Conservation (phyloP, 148 eudicot species). For the Chenopodium formosanum region DNA sequence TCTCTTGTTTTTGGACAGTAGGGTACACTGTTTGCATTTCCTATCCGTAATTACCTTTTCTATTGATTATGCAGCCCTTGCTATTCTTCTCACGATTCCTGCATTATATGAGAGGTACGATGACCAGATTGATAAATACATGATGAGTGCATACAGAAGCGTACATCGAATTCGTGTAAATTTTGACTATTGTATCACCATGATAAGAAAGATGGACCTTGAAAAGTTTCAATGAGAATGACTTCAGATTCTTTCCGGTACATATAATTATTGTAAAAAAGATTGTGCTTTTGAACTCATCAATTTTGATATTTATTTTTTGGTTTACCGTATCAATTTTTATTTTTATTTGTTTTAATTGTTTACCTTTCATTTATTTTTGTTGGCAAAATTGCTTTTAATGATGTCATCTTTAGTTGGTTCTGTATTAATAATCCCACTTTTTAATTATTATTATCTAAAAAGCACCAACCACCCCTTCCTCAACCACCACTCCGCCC, state of each 20-base stretch:
- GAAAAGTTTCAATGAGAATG: conserved; percentile 54
- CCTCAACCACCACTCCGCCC: no score
- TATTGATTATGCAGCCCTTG: conserved; percentile 46
- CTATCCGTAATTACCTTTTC: not conserved
- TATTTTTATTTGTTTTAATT: not conserved
- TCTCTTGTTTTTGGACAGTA: not conserved
- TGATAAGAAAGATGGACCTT: conserved; percentile 45
- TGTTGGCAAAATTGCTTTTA: no score
- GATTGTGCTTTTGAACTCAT: not conserved
- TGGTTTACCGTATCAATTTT: not conserved
- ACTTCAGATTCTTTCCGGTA: conserved; percentile 12
- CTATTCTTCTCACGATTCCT: conserved; percentile 63
- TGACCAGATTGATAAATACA: conserved; percentile 42
- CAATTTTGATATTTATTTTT: not conserved
- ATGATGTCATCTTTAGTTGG: no score
- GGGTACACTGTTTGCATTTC: not conserved
- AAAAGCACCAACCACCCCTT: no score
- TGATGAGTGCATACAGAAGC: conserved; percentile 27
- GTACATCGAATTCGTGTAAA: conserved; percentile 35
- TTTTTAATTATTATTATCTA: no score
- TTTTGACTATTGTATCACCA: conserved; percentile 42
- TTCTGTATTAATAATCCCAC: no score
- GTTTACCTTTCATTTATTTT: not conserved
- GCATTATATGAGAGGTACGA: conserved; percentile 75
- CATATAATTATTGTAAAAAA: conserved; percentile 5